Evolutionary conservation across 2,329 filamentous ascomycete species (phyloP).

Genomic region (Colletotrichum graminicola): DNA sequence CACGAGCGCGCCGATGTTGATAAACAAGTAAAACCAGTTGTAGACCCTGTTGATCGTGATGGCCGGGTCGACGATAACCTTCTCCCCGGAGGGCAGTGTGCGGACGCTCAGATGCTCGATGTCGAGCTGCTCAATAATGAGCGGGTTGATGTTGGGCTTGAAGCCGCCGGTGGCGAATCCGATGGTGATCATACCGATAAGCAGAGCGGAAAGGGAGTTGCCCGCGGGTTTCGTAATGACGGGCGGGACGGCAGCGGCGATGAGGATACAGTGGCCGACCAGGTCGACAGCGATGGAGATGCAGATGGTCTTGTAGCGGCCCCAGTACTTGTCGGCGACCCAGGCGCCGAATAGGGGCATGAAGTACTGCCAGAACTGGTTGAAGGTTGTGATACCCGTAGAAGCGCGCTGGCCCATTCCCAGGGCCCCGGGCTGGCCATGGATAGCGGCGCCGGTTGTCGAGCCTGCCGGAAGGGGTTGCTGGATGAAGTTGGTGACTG

Average conservation of each 20-base stretch:
- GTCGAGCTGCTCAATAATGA: slow-evolving; percentile 75
- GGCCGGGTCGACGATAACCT: slow-evolving; percentile 74
- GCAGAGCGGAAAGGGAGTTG: slow-evolving; percentile 68
- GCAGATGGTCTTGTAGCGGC: slow-evolving; percentile 77
- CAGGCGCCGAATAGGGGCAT: slow-evolving; percentile 69
- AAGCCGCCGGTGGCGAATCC: slow-evolving; percentile 79
- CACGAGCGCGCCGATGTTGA: slow-evolving; percentile 76
- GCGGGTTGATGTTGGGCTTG: slow-evolving; percentile 78
- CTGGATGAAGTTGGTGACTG: slow-evolving; percentile 73
- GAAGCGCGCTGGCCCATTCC: slow-evolving; percentile 68
- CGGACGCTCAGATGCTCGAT: slow-evolving; percentile 67
- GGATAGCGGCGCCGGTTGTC: slow-evolving; percentile 61
- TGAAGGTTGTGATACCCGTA: slow-evolving; percentile 60
- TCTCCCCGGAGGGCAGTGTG: slow-evolving; percentile 67
- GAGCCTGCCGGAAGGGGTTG: slow-evolving; percentile 67
- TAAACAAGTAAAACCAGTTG: slow-evolving; percentile 78
- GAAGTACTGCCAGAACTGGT: slow-evolving; percentile 71
- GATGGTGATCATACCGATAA: slow-evolving; percentile 68
- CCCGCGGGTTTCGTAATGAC: slow-evolving; percentile 68
- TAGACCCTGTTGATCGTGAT: slow-evolving; percentile 74
- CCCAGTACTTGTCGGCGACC: slow-evolving; percentile 69
- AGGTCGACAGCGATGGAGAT: slow-evolving; percentile 72
- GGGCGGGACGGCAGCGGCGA: slow-evolving; percentile 73
- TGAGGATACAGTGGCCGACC: slow-evolving; percentile 74
- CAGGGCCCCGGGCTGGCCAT: slow-evolving; percentile 64